Evolutionary conservation across 768 basidiomycete genomes (phyloP), one percentile per base, ranked within the genome.

Genomic region (Tricholoma matsutake): DNA sequence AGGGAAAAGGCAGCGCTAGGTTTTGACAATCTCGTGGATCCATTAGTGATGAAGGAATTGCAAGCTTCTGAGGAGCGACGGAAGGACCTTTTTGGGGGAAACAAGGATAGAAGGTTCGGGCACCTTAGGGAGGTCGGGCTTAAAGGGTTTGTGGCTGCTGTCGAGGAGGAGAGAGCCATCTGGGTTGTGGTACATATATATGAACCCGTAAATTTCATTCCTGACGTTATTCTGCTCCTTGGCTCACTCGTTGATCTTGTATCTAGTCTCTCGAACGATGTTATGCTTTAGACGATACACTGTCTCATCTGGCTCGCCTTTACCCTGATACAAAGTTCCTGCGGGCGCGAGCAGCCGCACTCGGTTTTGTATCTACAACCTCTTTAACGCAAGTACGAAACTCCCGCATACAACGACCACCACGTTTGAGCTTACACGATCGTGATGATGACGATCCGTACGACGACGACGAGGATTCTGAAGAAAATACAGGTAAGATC

Each of bases 171-270:
- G 32, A 77, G 74, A 53, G 83, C 81, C 0, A 80, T 86, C 13
- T 94, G 89, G 89, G 89, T 94, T 10, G 86, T 94, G n/a, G 79
- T 94, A 20, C 92, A 94, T 72, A 78, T 94, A 6, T 94, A 92
- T 67, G 88, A 92, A 66, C 79, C 90, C 54, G 92, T 92, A 72
- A 66, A 88, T 78, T 31, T 22, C 34, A 20, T 45, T 45, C 61
- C 39, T 22, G 57, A 45, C 35, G 18, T 56, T 18, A 4, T 49
- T 25, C 14, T 22, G 28, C 58, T 20, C 59, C 49, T 34, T 47
- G 39, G 53, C 54, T 63, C 34, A 59, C 63, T 3, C 28, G 54
- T 47, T 51, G 28, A 51, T 39, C 39, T 61, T 43, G 54, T 56
- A 18, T 35, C 11, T 63, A 93, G 92, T 88, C 88, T 29, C 69